phyloP scores from a whole-genome alignment of 2,329 filamentous ascomycete species.

The Lanzia echinophila region DNA sequence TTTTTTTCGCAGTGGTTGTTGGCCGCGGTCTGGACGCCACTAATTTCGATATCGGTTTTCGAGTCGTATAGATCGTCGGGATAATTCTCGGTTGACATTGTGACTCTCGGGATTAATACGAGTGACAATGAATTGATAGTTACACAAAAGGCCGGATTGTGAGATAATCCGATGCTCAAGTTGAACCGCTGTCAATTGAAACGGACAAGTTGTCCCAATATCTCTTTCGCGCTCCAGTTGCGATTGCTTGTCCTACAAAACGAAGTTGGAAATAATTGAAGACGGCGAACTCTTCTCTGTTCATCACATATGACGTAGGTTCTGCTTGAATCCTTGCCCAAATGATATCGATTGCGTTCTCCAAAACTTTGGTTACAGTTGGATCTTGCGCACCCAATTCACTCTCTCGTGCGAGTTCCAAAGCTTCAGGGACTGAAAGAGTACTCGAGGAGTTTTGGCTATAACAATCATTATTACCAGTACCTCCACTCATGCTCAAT shows the following conservation, averaged over 20 bases:
- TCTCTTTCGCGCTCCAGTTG: constrained; percentile 41
- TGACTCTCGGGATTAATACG: not conserved
- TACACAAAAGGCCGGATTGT: not conserved
- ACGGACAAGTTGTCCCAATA: constrained; percentile 43
- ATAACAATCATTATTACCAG: constrained; percentile 13
- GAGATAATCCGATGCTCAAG: not conserved
- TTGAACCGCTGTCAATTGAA: not conserved
- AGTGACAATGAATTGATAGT: not conserved
- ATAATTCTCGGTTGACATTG: not conserved
- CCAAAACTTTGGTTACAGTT: constrained; percentile 56
- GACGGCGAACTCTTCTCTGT: constrained; percentile 70
- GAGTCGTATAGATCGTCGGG: not conserved
- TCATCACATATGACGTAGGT: constrained; percentile 67
- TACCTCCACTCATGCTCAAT: constrained; percentile 16
- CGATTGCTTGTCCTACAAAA: constrained; percentile 48
- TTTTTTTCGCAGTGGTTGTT: not conserved
- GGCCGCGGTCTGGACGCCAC: not conserved
- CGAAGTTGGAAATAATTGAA: constrained; percentile 78
- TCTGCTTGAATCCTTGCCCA: constrained; percentile 61
- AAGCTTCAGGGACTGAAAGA: constrained; percentile 52
- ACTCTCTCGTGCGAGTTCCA: constrained; percentile 70
- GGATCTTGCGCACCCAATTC: constrained; percentile 59
- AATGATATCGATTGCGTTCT: constrained; percentile 54
- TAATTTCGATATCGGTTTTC: not conserved
- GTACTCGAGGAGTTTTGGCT: constrained; percentile 9